Conservation (phyloP, 768 basidiomycete species). For the Suillus placidus region DNA sequence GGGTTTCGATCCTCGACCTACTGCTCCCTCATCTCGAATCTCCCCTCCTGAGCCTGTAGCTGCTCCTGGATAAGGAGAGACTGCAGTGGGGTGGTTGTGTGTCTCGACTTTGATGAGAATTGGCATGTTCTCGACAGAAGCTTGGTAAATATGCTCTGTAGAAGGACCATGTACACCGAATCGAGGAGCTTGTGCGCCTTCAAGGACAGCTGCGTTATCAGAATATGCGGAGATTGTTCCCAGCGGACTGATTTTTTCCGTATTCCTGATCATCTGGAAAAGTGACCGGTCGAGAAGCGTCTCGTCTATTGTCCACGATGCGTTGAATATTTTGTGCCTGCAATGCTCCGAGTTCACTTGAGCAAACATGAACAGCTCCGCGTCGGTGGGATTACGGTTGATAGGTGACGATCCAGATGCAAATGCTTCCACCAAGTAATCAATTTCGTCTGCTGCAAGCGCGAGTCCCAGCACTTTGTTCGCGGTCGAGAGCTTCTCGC, state of each 20-base stretch:
- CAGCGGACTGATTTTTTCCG: conserved; percentile 71
- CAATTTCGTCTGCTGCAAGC: conserved; percentile 85
- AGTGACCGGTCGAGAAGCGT: conserved; percentile 66
- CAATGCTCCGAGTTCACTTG: conserved; percentile 99
- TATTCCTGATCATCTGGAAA: conserved; percentile 98
- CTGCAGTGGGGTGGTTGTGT: conserved; percentile 98
- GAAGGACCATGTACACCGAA: conserved; percentile 57
- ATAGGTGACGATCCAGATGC: conserved; percentile 67
- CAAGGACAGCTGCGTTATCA: conserved; percentile 95
- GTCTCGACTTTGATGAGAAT: conserved; percentile 98
- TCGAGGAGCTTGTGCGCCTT: conserved; percentile 67
- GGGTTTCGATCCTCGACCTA: conserved; percentile 92
- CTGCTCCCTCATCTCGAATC: conserved; percentile 96
- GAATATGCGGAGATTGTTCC: conserved; percentile 97
- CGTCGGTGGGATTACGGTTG: conserved; percentile 89
- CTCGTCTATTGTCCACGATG: conserved; percentile 90
- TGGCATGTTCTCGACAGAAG: conserved; percentile 70
- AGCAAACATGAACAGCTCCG: conserved; percentile 99
- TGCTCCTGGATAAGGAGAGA: conserved; percentile 98
- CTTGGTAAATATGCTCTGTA: conserved; percentile 51
- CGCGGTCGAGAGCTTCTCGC: conserved; percentile 67
- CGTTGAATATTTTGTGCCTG: conserved; percentile 99
- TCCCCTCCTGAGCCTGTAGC: conserved; percentile 98
- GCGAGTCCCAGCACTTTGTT: conserved; percentile 90
- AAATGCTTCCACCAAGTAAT: conserved; percentile 90